phyloP scores from a whole-genome alignment of 2,329 filamentous ascomycete genomes.

The Colletotrichum lentis region DNA sequence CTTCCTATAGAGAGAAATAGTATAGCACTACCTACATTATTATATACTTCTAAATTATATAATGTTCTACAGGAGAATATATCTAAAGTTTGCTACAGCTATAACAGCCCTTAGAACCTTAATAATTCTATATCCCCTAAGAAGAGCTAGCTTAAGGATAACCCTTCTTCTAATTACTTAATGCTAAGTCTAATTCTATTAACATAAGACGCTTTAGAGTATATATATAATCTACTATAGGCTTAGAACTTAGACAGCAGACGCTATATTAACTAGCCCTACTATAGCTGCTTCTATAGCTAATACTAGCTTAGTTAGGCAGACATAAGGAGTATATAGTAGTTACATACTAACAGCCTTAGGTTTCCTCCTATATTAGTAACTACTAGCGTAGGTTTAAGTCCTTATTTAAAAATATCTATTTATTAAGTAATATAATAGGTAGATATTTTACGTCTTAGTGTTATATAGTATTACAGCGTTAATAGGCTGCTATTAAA shows the following conservation, averaged over 20 bases:
- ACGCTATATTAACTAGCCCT: slow-evolving; percentile 2
- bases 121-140: background rate
- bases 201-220: background rate
- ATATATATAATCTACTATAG: background rate
- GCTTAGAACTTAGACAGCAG: background rate
- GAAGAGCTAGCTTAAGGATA: no score
- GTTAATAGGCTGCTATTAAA: background rate
- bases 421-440: background rate
- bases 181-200: background rate
- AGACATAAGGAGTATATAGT: background rate
- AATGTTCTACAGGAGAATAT: background rate
- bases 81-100: accelerated
- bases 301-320: background rate
- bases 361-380: no score
- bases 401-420: background rate
- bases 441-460: background rate
- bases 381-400: background rate
- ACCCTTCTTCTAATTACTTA: background rate
- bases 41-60: accelerated
- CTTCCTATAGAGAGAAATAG: no score
- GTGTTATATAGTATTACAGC: background rate
- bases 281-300: background rate
- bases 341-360: background rate
- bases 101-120: background rate
- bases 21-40: no score